These are phyloP conservation scores for Annona cherimola DNA, from an alignment of 164 flowering plant genomes.

Conservation along the genomic window DNA sequence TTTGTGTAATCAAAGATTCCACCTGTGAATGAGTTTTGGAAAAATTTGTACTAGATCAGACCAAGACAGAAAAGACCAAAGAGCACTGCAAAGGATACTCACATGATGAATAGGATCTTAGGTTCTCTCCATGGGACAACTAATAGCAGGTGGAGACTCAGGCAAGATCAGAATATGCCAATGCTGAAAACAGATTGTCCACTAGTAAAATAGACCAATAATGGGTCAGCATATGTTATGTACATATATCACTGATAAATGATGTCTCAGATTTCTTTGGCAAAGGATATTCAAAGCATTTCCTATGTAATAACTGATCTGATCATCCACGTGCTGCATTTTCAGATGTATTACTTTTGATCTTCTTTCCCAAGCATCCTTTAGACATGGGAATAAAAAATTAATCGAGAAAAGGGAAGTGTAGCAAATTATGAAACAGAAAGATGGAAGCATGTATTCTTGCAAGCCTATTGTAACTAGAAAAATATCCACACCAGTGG, in stretches of 20 bases:
- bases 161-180: not conserved
- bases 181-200: not conserved
- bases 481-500: not conserved
- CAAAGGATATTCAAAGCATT: not conserved
- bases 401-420: not conserved
- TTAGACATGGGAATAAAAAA: not conserved
- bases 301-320: not conserved
- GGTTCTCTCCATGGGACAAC: not conserved
- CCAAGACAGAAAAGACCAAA: not conserved
- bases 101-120: not conserved
- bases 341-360: not conserved
- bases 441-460: not conserved
- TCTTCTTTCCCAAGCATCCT: not conserved
- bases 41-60: conserved; percentile 1
- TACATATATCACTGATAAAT: not conserved
- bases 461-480: not conserved
- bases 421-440: not conserved
- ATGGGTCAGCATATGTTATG: not conserved
- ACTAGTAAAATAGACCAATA: not conserved
- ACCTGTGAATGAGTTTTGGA: conserved; percentile 33
- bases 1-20: conserved; percentile 49
- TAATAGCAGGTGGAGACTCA: not conserved
- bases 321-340: not conserved
- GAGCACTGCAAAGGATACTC: not conserved
- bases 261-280: not conserved